phyloP scores from a whole-genome alignment of 805 yeast species.

The Hanseniaspora clermontiae region DNA sequence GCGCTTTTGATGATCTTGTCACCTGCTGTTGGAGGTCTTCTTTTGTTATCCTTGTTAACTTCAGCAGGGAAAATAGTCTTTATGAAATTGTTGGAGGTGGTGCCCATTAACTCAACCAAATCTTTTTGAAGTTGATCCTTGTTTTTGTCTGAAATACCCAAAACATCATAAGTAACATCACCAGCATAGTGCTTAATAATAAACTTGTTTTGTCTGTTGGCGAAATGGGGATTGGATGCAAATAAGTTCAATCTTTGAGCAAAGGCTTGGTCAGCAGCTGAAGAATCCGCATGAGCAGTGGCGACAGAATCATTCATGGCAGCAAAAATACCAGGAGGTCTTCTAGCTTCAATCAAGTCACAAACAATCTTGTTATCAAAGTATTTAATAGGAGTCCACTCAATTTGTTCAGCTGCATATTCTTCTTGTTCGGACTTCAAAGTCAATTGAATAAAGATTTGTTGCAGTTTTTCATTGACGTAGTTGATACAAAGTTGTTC shows the following conservation, averaged over 20 bases:
- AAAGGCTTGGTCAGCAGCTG: constrained; percentile 93
- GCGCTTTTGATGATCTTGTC: constrained; percentile 91
- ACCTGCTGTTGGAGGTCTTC: constrained; percentile 90
- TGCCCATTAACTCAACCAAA: constrained; percentile 61
- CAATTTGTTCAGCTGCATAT: constrained; percentile 83
- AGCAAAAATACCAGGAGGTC: constrained; percentile 95
- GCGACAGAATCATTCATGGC: constrained; percentile 94
- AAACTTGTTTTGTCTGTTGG: constrained; percentile 74
- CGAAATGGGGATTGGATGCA: constrained; percentile 72
- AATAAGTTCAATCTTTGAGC: constrained; percentile 83
- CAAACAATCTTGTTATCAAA: constrained; percentile 94
- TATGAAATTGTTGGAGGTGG: constrained; percentile 57
- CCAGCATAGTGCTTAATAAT: constrained; percentile 95
- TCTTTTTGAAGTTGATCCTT: constrained; percentile 89
- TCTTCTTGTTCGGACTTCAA: constrained; percentile 96
- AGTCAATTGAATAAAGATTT: constrained; percentile 89
- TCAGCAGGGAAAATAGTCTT: constrained; percentile 48
- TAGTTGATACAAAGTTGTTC: constrained; percentile 93
- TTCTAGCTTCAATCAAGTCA: constrained; percentile 81
- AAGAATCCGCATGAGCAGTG: constrained; percentile 95
- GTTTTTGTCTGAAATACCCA: constrained; percentile 89
- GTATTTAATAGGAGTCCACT: constrained; percentile 95
- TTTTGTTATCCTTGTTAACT: constrained; percentile 54
- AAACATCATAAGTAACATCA: constrained; percentile 85
- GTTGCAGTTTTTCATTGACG: constrained; percentile 91